phyloP scores from a whole-genome alignment of 1,139 yeast genomes.

The Geotrichum carabidarum region DNA sequence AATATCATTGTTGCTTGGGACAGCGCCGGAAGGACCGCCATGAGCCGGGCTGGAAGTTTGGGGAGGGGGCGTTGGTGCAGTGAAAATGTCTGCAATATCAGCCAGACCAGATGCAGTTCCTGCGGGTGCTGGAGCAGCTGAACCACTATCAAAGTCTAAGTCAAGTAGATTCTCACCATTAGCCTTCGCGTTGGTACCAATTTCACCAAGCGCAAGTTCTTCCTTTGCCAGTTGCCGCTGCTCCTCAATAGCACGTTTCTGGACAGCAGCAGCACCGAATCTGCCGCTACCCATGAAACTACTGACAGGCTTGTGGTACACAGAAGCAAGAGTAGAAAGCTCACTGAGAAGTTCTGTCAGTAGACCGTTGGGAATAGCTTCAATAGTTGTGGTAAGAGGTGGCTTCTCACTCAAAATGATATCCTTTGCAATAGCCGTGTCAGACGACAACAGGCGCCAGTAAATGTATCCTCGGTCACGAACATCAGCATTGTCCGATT shows the following conservation, averaged over 20 bases:
- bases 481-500: conserved; percentile 84
- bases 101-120: conserved; percentile 24
- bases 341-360: conserved; percentile 68
- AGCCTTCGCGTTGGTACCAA: conserved; percentile 27
- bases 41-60: background rate
- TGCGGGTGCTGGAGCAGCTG: conserved; percentile 21
- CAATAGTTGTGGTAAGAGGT: conserved; percentile 64
- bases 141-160: conserved; percentile 56
- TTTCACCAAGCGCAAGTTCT: conserved; percentile 59
- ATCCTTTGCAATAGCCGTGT: conserved; percentile 44
- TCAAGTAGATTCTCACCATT: conserved; percentile 82
- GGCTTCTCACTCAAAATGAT: conserved; percentile 63
- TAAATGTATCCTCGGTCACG: conserved; percentile 91
- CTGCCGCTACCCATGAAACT: conserved; percentile 53
- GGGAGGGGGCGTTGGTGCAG: conserved; percentile 34
- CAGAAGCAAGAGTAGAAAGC: conserved; percentile 80
- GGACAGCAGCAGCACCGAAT: conserved; percentile 43
- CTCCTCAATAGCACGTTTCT: conserved; percentile 63
- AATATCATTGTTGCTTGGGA: conserved; percentile 41
- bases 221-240: conserved; percentile 70
- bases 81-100: conserved; percentile 35
- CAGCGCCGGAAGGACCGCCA: conserved; percentile 18
- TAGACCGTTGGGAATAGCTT: conserved; percentile 62
- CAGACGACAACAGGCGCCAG: conserved; percentile 83
- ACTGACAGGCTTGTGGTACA: conserved; percentile 78